A percentile compares a stretch with the other conserved stretches of the same genome.
Evolutionary conservation across 345 rosid species (phyloP).

Genomic region (Brassica incana): DNA sequence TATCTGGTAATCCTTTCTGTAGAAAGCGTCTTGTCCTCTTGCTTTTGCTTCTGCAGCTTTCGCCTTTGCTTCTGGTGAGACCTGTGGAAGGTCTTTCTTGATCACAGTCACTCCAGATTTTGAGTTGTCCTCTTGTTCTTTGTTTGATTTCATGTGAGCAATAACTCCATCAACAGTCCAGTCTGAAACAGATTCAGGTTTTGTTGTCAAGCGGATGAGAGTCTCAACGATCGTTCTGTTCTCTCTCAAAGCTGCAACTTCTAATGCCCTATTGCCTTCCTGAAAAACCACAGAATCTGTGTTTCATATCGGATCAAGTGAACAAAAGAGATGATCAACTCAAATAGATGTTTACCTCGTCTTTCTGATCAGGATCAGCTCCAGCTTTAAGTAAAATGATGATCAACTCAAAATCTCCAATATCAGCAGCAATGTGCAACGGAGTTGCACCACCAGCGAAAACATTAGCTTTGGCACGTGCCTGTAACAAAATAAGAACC

Average conservation of each 20-base stretch:
- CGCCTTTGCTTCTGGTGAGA: conserved; percentile 66
- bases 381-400: conserved; percentile 74
- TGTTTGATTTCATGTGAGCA: conserved; percentile 52
- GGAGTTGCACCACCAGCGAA: conserved; percentile 91
- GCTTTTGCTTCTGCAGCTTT: conserved; percentile 90
- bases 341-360: conserved; percentile 57
- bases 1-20: conserved; percentile 54
- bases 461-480: conserved; percentile 75
- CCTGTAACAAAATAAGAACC: conserved; percentile 47
- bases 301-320: background rate
- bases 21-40: conserved; percentile 83
- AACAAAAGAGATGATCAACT: background rate
- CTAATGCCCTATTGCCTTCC: conserved; percentile 86
- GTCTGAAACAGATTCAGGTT: conserved; percentile 50
- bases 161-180: conserved; percentile 85
- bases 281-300: conserved; percentile 30
- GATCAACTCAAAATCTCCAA: conserved; percentile 63
- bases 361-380: conserved; percentile 71
- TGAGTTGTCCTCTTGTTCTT: conserved; percentile 43
- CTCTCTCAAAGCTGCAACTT: conserved; percentile 80
- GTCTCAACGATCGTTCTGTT: conserved; percentile 64
- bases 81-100: conserved; percentile 58
- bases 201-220: conserved; percentile 68
- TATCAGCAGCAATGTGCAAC: conserved; percentile 87
- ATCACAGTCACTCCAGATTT: conserved; percentile 36